Conservation (phyloP, 1,284 basidiomycete species). For the Ganoderma lingzhi region DNA sequence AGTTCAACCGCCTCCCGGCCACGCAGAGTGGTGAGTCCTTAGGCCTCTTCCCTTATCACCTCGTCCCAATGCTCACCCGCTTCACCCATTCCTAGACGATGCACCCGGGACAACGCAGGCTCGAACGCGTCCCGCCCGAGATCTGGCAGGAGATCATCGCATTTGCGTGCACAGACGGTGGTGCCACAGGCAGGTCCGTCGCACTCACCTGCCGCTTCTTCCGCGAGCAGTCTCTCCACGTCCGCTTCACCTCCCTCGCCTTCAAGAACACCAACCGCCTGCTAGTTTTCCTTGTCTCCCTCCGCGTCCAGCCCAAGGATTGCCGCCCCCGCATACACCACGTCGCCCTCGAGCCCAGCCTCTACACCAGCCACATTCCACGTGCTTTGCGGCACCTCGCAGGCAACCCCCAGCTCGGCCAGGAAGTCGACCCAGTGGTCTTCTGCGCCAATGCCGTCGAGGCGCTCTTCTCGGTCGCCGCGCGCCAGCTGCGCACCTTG, state of each 20-base stretch:
- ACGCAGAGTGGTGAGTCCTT: background rate
- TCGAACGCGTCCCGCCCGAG: constrained; percentile 15
- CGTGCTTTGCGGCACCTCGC: background rate
- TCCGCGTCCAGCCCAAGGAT: constrained; percentile 11
- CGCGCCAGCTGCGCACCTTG: constrained; percentile 17
- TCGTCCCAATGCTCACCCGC: background rate
- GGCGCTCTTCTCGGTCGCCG: constrained; percentile 13
- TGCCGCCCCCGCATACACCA: constrained; percentile 12
- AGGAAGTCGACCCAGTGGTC: constrained; percentile 1
- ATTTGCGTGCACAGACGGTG: constrained; percentile 18
- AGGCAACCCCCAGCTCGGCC: background rate
- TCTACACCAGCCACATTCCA: constrained; percentile 1
- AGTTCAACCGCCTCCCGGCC: background rate
- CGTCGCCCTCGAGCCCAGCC: background rate
- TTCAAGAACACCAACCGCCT: constrained; percentile 7
- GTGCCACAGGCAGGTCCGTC: constrained; percentile 16
- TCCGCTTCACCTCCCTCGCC: constrained; percentile 11
- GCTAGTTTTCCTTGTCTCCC: constrained; percentile 11
- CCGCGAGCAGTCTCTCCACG: constrained; percentile 13
- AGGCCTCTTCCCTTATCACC: background rate
- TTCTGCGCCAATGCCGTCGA: constrained; percentile 6
- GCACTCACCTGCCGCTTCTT: constrained; percentile 15
- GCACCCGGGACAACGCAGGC: constrained; percentile 4
- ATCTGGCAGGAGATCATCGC: constrained; percentile 21
- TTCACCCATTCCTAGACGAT: constrained; percentile 4